phyloP scores from a whole-genome alignment of 2,329 filamentous ascomycete genomes.

The Leptodontidium sp. region DNA sequence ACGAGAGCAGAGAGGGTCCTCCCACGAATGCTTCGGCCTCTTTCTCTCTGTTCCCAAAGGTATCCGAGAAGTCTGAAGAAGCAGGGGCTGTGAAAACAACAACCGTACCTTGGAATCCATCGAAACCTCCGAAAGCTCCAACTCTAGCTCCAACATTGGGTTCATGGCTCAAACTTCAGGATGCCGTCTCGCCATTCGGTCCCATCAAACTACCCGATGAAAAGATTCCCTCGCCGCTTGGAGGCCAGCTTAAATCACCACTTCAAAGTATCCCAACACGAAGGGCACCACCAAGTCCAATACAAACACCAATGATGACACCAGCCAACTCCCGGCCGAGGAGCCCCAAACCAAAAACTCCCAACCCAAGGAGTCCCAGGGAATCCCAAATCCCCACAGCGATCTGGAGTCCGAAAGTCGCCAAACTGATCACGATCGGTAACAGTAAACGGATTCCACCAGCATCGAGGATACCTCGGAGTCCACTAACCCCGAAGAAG shows the following conservation, averaged over 20 bases:
- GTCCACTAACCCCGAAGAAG: slow-evolving; percentile 19
- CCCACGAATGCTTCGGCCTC: not conserved
- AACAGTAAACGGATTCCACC: slow-evolving; percentile 7
- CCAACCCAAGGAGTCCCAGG: not conserved
- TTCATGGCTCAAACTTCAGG: slow-evolving; percentile 41
- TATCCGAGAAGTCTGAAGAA: not conserved
- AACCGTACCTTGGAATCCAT: slow-evolving; percentile 41
- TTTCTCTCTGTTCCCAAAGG: not conserved
- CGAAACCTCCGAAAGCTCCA: slow-evolving; percentile 39
- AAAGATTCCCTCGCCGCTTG: slow-evolving; percentile 31
- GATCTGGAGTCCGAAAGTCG: slow-evolving; percentile 20
- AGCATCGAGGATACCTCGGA: slow-evolving; percentile 20
- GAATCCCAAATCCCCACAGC: slow-evolving; percentile 5
- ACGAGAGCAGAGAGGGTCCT: slow-evolving; percentile 7
- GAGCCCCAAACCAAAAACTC: not conserved
- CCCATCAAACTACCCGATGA: slow-evolving; percentile 39
- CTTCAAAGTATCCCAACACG: slow-evolving; percentile 6
- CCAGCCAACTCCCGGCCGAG: not conserved
- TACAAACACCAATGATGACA: slow-evolving; percentile 8
- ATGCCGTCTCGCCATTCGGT: slow-evolving; percentile 39
- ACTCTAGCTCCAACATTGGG: slow-evolving; percentile 39
- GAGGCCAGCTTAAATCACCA: slow-evolving; percentile 41
- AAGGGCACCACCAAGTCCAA: slow-evolving; percentile 17
- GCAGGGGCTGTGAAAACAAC: slow-evolving; percentile 38
- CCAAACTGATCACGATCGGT: slow-evolving; percentile 15